These are phyloP conservation scores for Carallia brachiata DNA, from an alignment of 345 rosid genomes.

Conservation along the genomic window DNA sequence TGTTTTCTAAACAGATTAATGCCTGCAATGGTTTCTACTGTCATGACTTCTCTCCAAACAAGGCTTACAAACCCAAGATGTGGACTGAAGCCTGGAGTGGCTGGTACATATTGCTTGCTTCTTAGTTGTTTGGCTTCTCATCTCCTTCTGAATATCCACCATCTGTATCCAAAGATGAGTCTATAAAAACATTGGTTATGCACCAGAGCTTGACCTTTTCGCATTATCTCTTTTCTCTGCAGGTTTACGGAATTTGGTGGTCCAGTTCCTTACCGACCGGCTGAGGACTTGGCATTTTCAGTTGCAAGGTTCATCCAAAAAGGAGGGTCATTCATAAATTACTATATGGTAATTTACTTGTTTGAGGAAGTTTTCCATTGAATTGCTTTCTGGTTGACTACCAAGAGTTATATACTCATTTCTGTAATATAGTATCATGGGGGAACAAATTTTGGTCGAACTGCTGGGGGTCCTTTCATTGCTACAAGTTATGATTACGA, in stretches of 20 bases:
- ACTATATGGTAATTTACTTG: slow-evolving; percentile 68
- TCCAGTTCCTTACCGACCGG: slow-evolving; percentile 75
- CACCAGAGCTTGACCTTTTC: not conserved
- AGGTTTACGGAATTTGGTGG: slow-evolving; percentile 94
- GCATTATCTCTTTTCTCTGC: slow-evolving; percentile 4
- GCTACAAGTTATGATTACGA: slow-evolving; percentile 91
- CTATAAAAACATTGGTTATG: not conserved
- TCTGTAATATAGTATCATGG: slow-evolving; percentile 66
- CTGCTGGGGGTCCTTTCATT: slow-evolving; percentile 99
- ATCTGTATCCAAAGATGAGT: slow-evolving; percentile 1
- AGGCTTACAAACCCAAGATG: slow-evolving; percentile 92
- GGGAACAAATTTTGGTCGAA: slow-evolving; percentile 97
- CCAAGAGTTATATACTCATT: slow-evolving; percentile 14
- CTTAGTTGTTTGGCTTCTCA: not conserved
- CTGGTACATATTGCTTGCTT: slow-evolving; percentile 51
- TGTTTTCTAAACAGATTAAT: slow-evolving; percentile 58
- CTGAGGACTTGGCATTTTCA: slow-evolving; percentile 82
- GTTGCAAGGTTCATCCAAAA: slow-evolving; percentile 88
- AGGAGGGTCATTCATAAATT: slow-evolving; percentile 83
- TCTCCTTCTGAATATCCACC: slow-evolving; percentile 4
- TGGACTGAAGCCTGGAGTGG: slow-evolving; percentile 99
- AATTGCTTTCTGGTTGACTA: slow-evolving; percentile 18
- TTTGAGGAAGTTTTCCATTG: slow-evolving; percentile 7
- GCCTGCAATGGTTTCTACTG: slow-evolving; percentile 98
- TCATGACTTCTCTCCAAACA: slow-evolving; percentile 94